Percentiles rank a stretch among this genome's conserved stretches.
These are phyloP conservation scores for Chlorella sp. DNA, from an alignment of 139 green algal genomes.

Conservation along the genomic window DNA sequence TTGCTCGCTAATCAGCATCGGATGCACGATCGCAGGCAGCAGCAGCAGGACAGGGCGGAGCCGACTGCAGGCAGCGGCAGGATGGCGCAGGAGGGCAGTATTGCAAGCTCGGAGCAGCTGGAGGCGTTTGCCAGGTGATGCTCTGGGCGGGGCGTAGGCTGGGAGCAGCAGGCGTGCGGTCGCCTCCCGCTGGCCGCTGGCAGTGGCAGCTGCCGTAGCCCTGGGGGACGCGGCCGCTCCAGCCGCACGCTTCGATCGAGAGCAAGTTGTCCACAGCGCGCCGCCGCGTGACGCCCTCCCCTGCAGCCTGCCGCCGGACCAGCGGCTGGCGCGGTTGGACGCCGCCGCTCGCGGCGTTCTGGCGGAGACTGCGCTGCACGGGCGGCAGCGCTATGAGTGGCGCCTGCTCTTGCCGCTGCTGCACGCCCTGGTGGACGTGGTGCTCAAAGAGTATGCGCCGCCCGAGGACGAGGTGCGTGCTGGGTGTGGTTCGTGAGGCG, in stretches of 20 bases:
- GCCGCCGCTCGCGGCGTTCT: conserved; percentile 52
- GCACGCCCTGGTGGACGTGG: conserved; percentile 46
- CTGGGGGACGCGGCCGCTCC: background rate
- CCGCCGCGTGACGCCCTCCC: background rate
- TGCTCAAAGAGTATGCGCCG: conserved; percentile 27
- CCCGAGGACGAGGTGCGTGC: conserved; percentile 1
- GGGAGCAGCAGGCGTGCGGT: background rate
- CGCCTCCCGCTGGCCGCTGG: background rate
- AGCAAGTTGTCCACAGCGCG: too few relatives aligned
- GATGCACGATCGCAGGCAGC: too few relatives aligned
- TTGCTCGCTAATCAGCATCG: too few relatives aligned
- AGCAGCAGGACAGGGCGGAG: background rate
- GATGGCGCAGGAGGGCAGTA: background rate
- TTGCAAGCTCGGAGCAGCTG: background rate
- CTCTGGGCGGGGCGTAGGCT: background rate
- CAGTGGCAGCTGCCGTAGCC: background rate
- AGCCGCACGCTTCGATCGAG: background rate
- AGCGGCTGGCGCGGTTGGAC: background rate
- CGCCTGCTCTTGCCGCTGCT: conserved; percentile 60
- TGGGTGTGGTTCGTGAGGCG: too few relatives aligned
- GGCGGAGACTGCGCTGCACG: conserved; percentile 58
- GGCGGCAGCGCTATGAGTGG: conserved; percentile 64
- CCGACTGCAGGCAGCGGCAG: background rate
- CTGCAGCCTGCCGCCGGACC: background rate
- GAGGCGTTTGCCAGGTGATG: background rate